Percentiles rank a stretch among this genome's conserved stretches.
These are phyloP conservation scores for Astrothelium macrocarpum DNA, from an alignment of 495 filamentous ascomycete genomes.

Conservation along the genomic window DNA sequence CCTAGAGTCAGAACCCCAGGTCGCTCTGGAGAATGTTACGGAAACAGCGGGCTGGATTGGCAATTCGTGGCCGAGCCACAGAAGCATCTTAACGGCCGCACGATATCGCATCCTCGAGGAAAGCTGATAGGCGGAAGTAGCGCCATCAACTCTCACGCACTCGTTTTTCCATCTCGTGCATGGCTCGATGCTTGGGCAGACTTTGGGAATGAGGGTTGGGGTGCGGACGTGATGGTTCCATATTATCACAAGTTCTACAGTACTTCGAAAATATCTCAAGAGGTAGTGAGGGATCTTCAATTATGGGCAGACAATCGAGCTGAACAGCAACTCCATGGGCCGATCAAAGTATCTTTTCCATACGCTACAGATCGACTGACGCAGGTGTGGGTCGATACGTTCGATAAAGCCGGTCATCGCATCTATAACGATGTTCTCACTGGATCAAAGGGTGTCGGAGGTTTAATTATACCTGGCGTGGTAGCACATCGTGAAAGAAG, in stretches of 20 bases:
- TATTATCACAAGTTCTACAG: conserved; percentile 18
- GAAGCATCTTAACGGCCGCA: conserved; percentile 8
- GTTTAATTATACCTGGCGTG: neutral
- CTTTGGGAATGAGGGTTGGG: conserved; percentile 16
- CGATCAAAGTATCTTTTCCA: neutral
- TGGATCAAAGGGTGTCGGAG: neutral
- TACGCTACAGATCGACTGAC: neutral
- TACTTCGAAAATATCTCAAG: neutral
- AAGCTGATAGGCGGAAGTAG: conserved; percentile 19
- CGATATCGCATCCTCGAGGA: conserved; percentile 16
- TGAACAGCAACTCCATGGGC: neutral
- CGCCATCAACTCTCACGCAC: conserved; percentile 18
- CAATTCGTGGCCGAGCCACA: conserved; percentile 10
- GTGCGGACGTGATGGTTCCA: conserved; percentile 6
- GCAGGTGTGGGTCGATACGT: neutral
- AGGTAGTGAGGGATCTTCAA: neutral
- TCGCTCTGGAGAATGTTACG: neutral
- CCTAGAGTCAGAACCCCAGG: conserved; percentile 7
- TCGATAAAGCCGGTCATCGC: neutral
- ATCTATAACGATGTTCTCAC: neutral
- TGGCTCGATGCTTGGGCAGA: conserved; percentile 17
- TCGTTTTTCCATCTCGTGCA: conserved; percentile 7
- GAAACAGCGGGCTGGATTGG: conserved; percentile 14
- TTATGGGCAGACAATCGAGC: neutral
- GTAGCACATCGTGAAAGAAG: neutral